A percentile compares a stretch with the other conserved stretches of the same genome.
These are phyloP conservation scores for Athelia psychrophila DNA, from an alignment of 1,284 basidiomycete genomes.

Conservation along the genomic window DNA sequence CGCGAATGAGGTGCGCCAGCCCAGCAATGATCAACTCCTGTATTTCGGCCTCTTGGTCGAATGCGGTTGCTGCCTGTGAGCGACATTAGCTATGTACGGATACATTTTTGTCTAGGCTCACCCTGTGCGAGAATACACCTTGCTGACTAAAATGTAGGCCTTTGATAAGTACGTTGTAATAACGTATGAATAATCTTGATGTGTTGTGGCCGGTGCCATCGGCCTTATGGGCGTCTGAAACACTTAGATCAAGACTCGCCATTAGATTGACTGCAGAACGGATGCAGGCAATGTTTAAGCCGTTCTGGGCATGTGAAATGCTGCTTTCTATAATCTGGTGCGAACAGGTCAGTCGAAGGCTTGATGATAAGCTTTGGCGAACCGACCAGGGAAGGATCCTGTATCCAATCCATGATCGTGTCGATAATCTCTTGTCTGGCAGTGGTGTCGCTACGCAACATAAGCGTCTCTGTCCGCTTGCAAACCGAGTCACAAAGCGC, in stretches of 20 bases:
- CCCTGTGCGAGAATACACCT: slow-evolving; percentile 49
- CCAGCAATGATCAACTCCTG: slow-evolving; percentile 75
- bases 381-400: slow-evolving; percentile 46
- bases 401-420: slow-evolving; percentile 75
- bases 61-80: slow-evolving; percentile 5
- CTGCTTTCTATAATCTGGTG: slow-evolving; percentile 26
- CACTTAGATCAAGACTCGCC: slow-evolving; percentile 70
- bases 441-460: slow-evolving; percentile 63
- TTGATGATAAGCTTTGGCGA: not conserved
- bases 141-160: slow-evolving; percentile 52
- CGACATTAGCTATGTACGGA: too few relatives aligned
- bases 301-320: slow-evolving; percentile 41
- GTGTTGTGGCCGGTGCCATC: slow-evolving; percentile 70
- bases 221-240: slow-evolving; percentile 50
- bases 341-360: slow-evolving; percentile 4
- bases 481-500: slow-evolving; percentile 69
- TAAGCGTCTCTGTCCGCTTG: slow-evolving; percentile 56
- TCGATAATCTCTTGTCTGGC: slow-evolving; percentile 75
- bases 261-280: slow-evolving; percentile 73
- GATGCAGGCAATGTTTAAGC: slow-evolving; percentile 73
- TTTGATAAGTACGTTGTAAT: slow-evolving; percentile 64
- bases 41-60: slow-evolving; percentile 57
- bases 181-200: slow-evolving; percentile 76
- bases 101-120: slow-evolving; percentile 14
- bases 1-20: slow-evolving; percentile 77